Evolutionary conservation across 129 eudicot genomes (phyloP), one percentile per base, ranked within the genome.

Genomic region (Flaveria bidentis): DNA sequence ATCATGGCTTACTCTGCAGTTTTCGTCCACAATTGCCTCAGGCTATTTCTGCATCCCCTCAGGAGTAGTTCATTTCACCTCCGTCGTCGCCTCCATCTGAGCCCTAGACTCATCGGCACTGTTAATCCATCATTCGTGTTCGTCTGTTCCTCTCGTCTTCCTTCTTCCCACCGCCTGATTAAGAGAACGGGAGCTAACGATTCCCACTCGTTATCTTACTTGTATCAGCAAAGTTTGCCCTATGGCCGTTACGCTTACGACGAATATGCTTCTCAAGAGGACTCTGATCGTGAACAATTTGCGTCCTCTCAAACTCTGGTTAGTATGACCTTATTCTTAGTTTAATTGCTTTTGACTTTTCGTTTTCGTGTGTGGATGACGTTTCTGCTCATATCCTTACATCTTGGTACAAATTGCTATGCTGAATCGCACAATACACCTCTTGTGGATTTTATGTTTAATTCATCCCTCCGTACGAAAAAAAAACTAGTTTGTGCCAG

Each of bases 171-270:
- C 53, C 50, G 49, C 42, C 76, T 46, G 33, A 51, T 73, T 53
- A 53, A 63, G 84, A 81, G 44, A 30, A 58, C 83, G 51, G 80
- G 72, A 41, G 44, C 67, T 57, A 81, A 57, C 8, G 74, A 79
- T 56, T 80, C 79, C 1, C 68, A 63, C 52, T 70, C 83, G 13
- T 71, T 74, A 71, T 87, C 88, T 15, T 67, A 81, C 51, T 87
- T 88, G 50, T 76, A 85, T 76, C 86, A 85, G 74, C 96, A 79
- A 78, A 86, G 36, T 66, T 85, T 83, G 72, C 85, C 87, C 49
- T 91, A 83, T 61, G 88, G 93, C 14, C 77, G 92, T 78, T 84
- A 78, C 63, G 96, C 96, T 4, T 86, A 87, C 69, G 91, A 92
- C 25, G 93, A 92, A 78, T 89, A 83, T 71, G 84, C 50, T 10